phyloP scores from a whole-genome alignment of 176 grass and related monocot species.

The Thalia dealbata region DNA sequence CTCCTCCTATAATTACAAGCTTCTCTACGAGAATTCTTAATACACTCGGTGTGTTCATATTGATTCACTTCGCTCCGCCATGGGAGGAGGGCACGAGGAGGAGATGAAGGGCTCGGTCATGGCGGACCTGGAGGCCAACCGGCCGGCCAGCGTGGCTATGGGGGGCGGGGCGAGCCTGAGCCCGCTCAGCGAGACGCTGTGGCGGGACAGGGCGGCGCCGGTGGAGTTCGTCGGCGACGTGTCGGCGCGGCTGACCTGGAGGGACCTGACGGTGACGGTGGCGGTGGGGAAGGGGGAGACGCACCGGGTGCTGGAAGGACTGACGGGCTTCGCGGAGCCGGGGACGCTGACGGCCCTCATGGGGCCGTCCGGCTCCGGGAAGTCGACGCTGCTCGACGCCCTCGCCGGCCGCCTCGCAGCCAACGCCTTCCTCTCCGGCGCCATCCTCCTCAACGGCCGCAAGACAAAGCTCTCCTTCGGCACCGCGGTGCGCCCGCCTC shows the following conservation, averaged over 20 bases:
- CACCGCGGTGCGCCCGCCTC: slow-evolving; percentile 41
- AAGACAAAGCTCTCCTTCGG: slow-evolving; percentile 94
- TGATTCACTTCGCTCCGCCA: too few relatives aligned
- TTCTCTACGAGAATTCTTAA: too few relatives aligned
- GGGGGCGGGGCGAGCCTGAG: slow-evolving; percentile 32
- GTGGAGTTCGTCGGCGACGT: slow-evolving; percentile 61
- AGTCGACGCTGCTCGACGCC: slow-evolving; percentile 86
- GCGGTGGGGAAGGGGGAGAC: slow-evolving; percentile 51
- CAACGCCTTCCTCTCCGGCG: slow-evolving; percentile 75
- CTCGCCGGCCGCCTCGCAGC: slow-evolving; percentile 69
- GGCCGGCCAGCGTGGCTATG: slow-evolving; percentile 7
- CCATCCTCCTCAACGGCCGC: slow-evolving; percentile 78
- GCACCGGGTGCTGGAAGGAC: slow-evolving; percentile 64
- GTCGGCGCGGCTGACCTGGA: slow-evolving; percentile 83
- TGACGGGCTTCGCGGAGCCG: slow-evolving; percentile 80
- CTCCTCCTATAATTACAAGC: too few relatives aligned
- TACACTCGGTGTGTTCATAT: too few relatives aligned
- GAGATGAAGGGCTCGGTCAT: slow-evolving; percentile 4
- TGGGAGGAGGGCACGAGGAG: slow-evolving; percentile 10
- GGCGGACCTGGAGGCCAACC: slow-evolving; percentile 1
- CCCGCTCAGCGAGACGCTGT: slow-evolving; percentile 96
- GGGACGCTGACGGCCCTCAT: slow-evolving; percentile 90
- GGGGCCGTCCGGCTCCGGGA: slow-evolving; percentile 88
- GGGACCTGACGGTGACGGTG: slow-evolving; percentile 77
- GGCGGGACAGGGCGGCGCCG: slow-evolving; percentile 44